Conservation (phyloP, 345 rosid species). For the Gossypium sturtianum region DNA sequence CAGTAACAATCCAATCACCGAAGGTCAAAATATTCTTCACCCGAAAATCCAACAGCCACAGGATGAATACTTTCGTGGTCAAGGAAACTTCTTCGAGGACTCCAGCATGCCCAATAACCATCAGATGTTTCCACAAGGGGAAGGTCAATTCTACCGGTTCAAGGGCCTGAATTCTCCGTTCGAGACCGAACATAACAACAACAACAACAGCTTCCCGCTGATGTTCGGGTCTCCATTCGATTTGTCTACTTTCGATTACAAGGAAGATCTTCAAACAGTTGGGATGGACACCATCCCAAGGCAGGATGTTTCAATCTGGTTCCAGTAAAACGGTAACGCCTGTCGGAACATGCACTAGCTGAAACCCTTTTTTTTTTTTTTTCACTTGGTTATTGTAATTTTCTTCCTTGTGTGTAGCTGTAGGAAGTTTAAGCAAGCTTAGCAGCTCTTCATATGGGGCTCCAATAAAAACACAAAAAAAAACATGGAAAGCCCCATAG, state of each 20-base stretch:
- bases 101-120: constrained; percentile 39
- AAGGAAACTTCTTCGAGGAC: constrained; percentile 41
- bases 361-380: neutral
- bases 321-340: constrained; percentile 19
- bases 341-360: neutral
- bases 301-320: constrained; percentile 74
- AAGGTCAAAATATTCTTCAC: constrained; percentile 36
- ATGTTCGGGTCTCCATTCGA: constrained; percentile 66
- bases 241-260: constrained; percentile 54
- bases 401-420: constrained; percentile 6
- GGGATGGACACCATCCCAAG: constrained; percentile 49
- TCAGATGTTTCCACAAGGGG: constrained; percentile 41
- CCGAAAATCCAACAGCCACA: constrained; percentile 54
- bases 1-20: constrained; percentile 26
- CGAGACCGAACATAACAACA: constrained; percentile 32
- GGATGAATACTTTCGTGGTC: constrained; percentile 39
- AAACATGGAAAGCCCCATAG: constrained; percentile 5
- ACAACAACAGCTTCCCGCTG: constrained; percentile 31
- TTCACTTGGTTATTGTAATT: neutral
- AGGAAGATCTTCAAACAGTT: constrained; percentile 59
- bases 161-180: constrained; percentile 39
- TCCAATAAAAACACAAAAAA: neutral
- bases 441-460: constrained; percentile 7
- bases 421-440: constrained; percentile 14
- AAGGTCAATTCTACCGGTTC: constrained; percentile 36